These are phyloP conservation scores for Schizopora paradoxa DNA, from an alignment of 1,284 basidiomycete species.

Conservation along the genomic window DNA sequence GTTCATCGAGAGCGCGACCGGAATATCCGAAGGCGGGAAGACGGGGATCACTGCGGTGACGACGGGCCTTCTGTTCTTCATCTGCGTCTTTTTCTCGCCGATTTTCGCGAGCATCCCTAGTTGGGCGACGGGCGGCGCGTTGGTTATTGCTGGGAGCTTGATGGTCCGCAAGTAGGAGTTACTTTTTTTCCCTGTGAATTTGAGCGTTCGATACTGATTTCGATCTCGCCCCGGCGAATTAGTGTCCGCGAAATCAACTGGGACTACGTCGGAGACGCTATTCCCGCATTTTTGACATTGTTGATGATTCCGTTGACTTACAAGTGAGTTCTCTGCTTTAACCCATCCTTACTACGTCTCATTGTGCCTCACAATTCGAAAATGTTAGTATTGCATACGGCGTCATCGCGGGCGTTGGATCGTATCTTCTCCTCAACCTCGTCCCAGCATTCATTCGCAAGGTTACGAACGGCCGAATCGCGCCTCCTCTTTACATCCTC, in stretches of 20 bases:
- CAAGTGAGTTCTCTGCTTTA: constrained; percentile 24
- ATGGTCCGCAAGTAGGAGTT: constrained; percentile 37
- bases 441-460: constrained; percentile 30
- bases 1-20: constrained; percentile 31
- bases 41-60: constrained; percentile 41
- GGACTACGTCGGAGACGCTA: constrained; percentile 38
- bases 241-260: constrained; percentile 40
- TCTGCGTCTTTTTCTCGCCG: constrained; percentile 45
- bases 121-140: constrained; percentile 43
- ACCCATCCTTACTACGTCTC: constrained; percentile 15
- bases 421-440: constrained; percentile 38
- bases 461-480: constrained; percentile 29
- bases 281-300: constrained; percentile 35
- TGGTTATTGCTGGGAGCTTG: constrained; percentile 42
- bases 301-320: constrained; percentile 33
- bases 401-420: constrained; percentile 37
- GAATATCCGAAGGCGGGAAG: constrained; percentile 35
- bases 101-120: constrained; percentile 41
- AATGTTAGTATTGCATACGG: constrained; percentile 38
- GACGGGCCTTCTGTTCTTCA: constrained; percentile 41
- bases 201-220: neutral
- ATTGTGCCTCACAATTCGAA: constrained; percentile 21
- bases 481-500: constrained; percentile 29
- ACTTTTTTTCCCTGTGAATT: neutral
- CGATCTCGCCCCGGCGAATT: neutral